These are phyloP conservation scores for Acorus gramineus DNA, from an alignment of 106 monocot species.

Conservation along the genomic window DNA sequence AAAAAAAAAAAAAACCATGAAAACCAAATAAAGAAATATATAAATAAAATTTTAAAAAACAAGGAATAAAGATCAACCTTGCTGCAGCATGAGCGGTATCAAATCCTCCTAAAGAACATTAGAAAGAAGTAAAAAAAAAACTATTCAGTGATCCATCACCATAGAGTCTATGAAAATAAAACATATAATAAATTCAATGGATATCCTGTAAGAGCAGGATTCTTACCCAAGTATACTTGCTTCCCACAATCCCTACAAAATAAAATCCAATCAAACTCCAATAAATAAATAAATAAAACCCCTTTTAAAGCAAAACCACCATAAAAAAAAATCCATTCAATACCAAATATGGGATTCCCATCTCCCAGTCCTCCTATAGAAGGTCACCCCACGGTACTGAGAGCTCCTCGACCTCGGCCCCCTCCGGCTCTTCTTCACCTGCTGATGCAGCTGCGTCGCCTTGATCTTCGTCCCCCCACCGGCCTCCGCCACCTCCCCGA, in stretches of 20 bases:
- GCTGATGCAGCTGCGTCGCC: constrained; percentile 7
- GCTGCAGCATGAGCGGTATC: constrained; percentile 43
- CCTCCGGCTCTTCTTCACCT: constrained; percentile 35
- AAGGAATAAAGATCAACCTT: constrained; percentile 10
- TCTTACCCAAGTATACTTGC: constrained; percentile 46
- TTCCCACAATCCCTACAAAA: constrained; percentile 41
- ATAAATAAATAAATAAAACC: too few species aligned
- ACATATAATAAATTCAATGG: too few species aligned
- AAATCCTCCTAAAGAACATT: constrained; percentile 36
- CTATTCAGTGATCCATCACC: too few species aligned
- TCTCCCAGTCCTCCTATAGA: constrained; percentile 40
- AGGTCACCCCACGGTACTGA: constrained; percentile 45
- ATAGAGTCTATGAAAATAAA: too few species aligned
- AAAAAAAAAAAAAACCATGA: not conserved
- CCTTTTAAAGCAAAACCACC: too few species aligned
- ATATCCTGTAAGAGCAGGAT: not conserved
- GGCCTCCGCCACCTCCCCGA: not conserved
- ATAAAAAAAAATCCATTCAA: too few species aligned
- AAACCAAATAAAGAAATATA: not conserved
- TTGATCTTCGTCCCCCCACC: not conserved
- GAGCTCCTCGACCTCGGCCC: constrained; percentile 43
- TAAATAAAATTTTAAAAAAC: not conserved
- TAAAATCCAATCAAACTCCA: not conserved
- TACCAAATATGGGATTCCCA: constrained; percentile 51
- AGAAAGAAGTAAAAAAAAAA: not conserved